phyloP scores from a whole-genome alignment of 352 stramenopile species.

The Pythium plurisporium region DNA sequence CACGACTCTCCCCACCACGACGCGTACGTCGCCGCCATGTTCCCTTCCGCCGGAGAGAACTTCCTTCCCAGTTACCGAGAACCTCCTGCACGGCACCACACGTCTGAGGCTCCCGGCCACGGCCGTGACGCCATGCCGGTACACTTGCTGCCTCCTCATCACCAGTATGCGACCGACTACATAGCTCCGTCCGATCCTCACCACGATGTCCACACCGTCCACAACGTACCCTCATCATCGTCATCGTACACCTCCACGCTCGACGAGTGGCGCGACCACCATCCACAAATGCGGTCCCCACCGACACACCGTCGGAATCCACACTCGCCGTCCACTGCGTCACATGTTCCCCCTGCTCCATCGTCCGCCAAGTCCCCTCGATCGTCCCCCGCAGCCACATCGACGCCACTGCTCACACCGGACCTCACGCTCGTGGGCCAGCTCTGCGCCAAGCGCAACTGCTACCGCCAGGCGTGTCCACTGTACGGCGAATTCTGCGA shows the following conservation, averaged over 20 bases:
- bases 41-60: no score
- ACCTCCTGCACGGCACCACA: background rate
- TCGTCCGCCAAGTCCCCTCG: background rate
- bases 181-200: background rate
- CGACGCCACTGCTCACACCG: background rate
- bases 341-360: background rate
- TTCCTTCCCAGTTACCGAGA: no score
- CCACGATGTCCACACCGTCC: background rate
- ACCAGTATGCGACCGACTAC: no score
- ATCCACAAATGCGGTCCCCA: no score
- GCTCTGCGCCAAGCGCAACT: constrained; percentile 62
- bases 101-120: background rate
- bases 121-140: background rate
- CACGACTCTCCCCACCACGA: background rate
- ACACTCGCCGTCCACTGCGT: background rate
- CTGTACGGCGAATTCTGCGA: constrained; percentile 52
- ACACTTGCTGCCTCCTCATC: background rate
- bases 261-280: background rate
- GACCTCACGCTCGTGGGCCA: constrained; percentile 21
- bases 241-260: background rate
- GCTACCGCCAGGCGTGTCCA: constrained; percentile 32
- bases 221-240: background rate
- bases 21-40: background rate
- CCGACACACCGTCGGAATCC: background rate
- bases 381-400: background rate